Evolutionary conservation across 768 basidiomycete genomes (phyloP), one percentile per base, ranked within the genome.

Genomic region (Holtermanniella nyarrowii): DNA sequence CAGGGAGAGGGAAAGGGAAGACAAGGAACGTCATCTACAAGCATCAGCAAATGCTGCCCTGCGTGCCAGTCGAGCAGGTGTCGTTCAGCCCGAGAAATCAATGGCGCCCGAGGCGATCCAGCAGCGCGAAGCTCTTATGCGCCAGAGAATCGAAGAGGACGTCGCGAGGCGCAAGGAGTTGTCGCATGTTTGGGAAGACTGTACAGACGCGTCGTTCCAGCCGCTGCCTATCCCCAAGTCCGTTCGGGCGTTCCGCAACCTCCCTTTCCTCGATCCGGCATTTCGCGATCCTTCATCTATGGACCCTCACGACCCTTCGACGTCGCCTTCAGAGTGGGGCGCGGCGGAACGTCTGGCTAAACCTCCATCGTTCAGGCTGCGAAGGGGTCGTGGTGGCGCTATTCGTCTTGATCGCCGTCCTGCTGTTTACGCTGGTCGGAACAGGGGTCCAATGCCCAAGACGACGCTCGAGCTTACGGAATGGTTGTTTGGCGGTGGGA

Each of bases 101-200:
- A 66, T 76, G 22, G 78, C 78, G 46, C 64, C 73, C 21, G 67
- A 70, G 42, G 61, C 55, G 14, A 50, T 70, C 23, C 60, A 58
- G 39, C 84, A 86, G 53, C 81, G 86, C 24, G 73, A 77, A 44
- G 74, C 75, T 1, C 72, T 76, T 11, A 83, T 88, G 55, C 77
- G 74, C 51, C 76, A 76, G 43, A 77, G 78, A 65, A 78, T 84
- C 66, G 85, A 83, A 63, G 75, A 75, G n/a, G 76, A 79, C 42
- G 70, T 84, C 64, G 74, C 69, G 22, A 74, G 74, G 45, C 82
- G 83, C 68, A 84, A 82, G 65, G 85, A 89, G 45, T 70, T 76
- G 44, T 85, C 90, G 61, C 78, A 82, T 45, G 78, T 81, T 46
- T 93, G 88, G 83, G 90, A 93, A 59, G 90, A 96, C 64, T 75